Conservation (phyloP, 192 early-diverging fungal species). For the Coemansia sp. region DNA sequence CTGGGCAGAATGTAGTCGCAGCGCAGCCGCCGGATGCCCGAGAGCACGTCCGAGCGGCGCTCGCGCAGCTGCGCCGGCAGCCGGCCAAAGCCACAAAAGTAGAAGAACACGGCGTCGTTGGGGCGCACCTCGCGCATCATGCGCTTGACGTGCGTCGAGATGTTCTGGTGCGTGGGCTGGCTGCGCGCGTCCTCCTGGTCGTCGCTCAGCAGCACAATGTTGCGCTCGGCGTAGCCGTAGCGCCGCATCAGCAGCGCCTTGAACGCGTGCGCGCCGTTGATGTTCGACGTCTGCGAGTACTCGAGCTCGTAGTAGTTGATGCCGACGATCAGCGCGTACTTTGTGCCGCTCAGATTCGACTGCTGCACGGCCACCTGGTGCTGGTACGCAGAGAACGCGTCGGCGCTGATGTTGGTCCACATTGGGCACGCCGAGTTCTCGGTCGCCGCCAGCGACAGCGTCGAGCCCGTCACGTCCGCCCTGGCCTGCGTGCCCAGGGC, state of each 20-base stretch:
- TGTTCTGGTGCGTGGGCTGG: constrained; percentile 55
- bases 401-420: constrained; percentile 11
- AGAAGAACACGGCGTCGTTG: constrained; percentile 73
- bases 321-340: constrained; percentile 55
- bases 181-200: constrained; percentile 51
- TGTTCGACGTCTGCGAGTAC: constrained; percentile 55
- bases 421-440: constrained; percentile 1
- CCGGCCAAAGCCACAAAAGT: constrained; percentile 72
- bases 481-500: neutral
- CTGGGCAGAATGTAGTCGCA: constrained; percentile 71
- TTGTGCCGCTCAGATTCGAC: constrained; percentile 34
- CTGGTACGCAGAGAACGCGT: constrained; percentile 26
- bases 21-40: constrained; percentile 54
- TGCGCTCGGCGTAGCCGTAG: constrained; percentile 56
- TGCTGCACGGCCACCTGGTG: constrained; percentile 32
- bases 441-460: neutral
- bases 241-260: constrained; percentile 54
- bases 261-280: constrained; percentile 55
- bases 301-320: constrained; percentile 55
- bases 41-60: constrained; percentile 20
- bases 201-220: constrained; percentile 66
- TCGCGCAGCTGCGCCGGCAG: constrained; percentile 34
- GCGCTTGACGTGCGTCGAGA: constrained; percentile 62
- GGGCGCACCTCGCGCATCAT: constrained; percentile 63
- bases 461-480: neutral